Evolutionary conservation across 495 filamentous ascomycete genomes (phyloP), one percentile per base, ranked within the genome.

Genomic region (Aspergillus ostianus): DNA sequence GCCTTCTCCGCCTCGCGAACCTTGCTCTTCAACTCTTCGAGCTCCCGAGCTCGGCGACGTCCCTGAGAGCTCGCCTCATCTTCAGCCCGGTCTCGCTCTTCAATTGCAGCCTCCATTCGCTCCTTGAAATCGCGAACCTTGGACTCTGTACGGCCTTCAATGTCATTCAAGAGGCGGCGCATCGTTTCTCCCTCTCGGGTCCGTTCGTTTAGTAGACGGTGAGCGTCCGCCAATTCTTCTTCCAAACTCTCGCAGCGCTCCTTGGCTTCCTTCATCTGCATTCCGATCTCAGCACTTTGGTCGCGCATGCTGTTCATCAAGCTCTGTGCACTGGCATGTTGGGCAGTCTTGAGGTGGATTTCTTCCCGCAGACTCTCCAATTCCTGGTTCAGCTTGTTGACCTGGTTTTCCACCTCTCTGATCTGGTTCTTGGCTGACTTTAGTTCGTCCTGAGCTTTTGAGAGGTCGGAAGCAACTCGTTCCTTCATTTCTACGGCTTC

Each of bases 171-270:
- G 51, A 98, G 79, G 23, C 92, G 81, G 44, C 94, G 84, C 93
- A 98, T 97, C 2, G 91, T 97, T 72, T 98, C 93, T 3, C 86
- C 91, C 73, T 98, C 95, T 21, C 94, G 85, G n/a, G 90, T 93
- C 18, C 95, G 87, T 73, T 98, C 95, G 47, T 80, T 84, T n/a
- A 98, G 82, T 53, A 97, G 83, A 50, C 91, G 83, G 59, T 96
- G 92, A 15, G 90, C 86, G 67, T 98, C 95, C 18, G 85, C 85
- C 8, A 97, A 80, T 68, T 98, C 94, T 75, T 98, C 94, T 64
- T 97, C 93, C n/a, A 97, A 74, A 56, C 86, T 90, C 64, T 97
- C 92, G 56, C 84, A 87, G 60, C 91, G 88, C 44, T 86, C 85
- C 53, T 88, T 85, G 3, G 89, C 87, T 70, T 98, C 94, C 75